Base-by-base conservation (phyloP, 1,284 basidiomycete species). In the Trichosporon sp. region DNA sequence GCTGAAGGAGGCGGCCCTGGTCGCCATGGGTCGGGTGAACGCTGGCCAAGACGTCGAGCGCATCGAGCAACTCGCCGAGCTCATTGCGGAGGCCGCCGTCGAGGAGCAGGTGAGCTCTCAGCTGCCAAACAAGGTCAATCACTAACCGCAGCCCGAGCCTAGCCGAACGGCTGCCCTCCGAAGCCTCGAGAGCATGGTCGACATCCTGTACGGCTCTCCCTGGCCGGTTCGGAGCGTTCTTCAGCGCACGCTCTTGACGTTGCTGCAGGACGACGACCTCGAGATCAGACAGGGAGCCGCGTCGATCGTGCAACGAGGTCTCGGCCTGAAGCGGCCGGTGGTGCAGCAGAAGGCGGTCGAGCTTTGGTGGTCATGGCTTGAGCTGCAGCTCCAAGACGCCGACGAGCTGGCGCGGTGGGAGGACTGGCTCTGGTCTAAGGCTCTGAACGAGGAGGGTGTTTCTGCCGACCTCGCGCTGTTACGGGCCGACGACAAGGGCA, bases 231-330 rank as follows among this genome's bases (percentile, higher is more conserved):
- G 66, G 0, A 64, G 53, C 18, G 47, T 32, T 2, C 69, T 73
- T 8, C 70, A 72, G 58, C 66, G 62, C 18, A 35, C 76, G 8
- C 72, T 80, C 1, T 66, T 79, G 0, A 69, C 76, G 1, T 66
- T 82, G 13, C 65, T 81, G 7, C 75, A 80, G 62, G 81, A 83
- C 65, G 81, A 83, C 72, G 79, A 81, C 66, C 75, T 79, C 27
- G 77, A 77, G 12, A 75, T 82, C 44, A 77, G 80, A 13, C 23
- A 67, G 8, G 75, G 70, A 0, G 75, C 78, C 0, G 69, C 73
- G 5, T 66, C 63, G 2, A 76, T 80, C 35, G 71, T 83, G 29
- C 31, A 63, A 12, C 56, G n/a, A 15, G 78, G 70, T 0, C 47
- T 78, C 12, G 70, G 73, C 0, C 29, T 62, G 13, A 42, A 18